Percentiles rank a stretch among this genome's conserved stretches.
Conservation (phyloP, 305 asterid genomes). For the Andrographis paniculata region DNA sequence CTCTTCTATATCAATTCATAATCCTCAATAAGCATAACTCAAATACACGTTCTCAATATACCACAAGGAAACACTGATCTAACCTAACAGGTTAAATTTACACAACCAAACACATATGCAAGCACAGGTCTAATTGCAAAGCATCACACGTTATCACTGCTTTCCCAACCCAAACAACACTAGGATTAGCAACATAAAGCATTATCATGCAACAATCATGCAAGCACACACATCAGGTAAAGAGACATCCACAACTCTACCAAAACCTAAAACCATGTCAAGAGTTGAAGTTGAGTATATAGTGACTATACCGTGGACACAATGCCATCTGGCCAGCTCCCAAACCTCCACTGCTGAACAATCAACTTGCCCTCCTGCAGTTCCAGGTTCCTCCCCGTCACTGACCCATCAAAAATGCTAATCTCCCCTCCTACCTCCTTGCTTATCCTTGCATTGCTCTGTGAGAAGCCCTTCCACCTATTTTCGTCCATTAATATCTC, state of each 20-base stretch:
- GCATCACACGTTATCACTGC: no score
- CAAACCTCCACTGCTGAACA: conserved; percentile 93
- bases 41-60: no score
- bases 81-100: not conserved
- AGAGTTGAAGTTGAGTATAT: not conserved
- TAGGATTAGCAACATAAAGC: no score
- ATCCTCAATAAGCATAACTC: no score
- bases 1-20: no score
- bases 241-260: not conserved
- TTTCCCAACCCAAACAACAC: no score
- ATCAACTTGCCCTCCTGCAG: conserved; percentile 79
- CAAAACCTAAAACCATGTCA: not conserved
- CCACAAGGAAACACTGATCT: not conserved
- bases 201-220: not conserved
- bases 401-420: conserved; percentile 80
- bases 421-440: conserved; percentile 87
- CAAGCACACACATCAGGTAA: not conserved
- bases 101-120: not conserved
- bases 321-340: conserved; percentile 94
- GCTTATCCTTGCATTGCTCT: conserved; percentile 85
- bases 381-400: conserved; percentile 74
- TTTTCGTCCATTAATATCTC: conserved; percentile 96
- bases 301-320: conserved; percentile 52
- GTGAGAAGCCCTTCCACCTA: conserved; percentile 94
- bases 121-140: not conserved